Evolutionary conservation across 768 basidiomycete species (phyloP).

Genomic region (Nidula microcarpa): DNA sequence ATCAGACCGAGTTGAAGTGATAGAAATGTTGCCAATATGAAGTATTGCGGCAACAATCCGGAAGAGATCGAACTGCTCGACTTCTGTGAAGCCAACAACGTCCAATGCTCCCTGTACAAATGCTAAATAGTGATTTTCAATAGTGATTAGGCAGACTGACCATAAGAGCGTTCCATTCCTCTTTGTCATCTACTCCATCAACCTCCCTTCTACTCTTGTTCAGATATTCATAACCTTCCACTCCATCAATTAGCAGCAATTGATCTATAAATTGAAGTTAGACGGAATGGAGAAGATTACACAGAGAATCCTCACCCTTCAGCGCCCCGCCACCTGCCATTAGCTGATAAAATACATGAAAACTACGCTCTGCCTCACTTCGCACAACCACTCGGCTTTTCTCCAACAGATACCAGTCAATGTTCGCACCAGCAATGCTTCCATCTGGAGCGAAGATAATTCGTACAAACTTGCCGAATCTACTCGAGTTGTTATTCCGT

Average conservation of each 20-base stretch:
- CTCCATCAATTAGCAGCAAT: slow-evolving; percentile 67
- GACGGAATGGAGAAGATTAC: background rate
- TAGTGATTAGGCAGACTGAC: slow-evolving; percentile 32
- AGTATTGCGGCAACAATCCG: slow-evolving; percentile 91
- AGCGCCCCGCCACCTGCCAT: slow-evolving; percentile 72
- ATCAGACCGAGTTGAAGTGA: slow-evolving; percentile 75
- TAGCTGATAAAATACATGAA: slow-evolving; percentile 97
- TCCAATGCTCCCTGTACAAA: slow-evolving; percentile 68
- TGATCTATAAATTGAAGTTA: slow-evolving; percentile 41
- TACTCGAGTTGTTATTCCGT: slow-evolving; percentile 97
- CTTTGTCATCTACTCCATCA: slow-evolving; percentile 91
- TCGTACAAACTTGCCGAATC: slow-evolving; percentile 97
- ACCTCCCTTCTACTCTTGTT: slow-evolving; percentile 87
- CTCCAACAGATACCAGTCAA: slow-evolving; percentile 98
- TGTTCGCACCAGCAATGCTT: slow-evolving; percentile 95
- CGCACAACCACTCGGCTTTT: slow-evolving; percentile 93
- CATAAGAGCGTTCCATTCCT: slow-evolving; percentile 82
- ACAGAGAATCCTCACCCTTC: slow-evolving; percentile 48
- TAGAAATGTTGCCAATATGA: slow-evolving; percentile 90
- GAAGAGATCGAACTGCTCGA: slow-evolving; percentile 91
- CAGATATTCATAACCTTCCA: slow-evolving; percentile 87
- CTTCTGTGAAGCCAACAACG: slow-evolving; percentile 80
- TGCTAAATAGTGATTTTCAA: slow-evolving; percentile 4
- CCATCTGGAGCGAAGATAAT: slow-evolving; percentile 93
- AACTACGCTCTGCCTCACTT: slow-evolving; percentile 85